Evolutionary conservation across 2,329 filamentous ascomycete genomes (phyloP).

Genomic region (Calonectria ilicicola): DNA sequence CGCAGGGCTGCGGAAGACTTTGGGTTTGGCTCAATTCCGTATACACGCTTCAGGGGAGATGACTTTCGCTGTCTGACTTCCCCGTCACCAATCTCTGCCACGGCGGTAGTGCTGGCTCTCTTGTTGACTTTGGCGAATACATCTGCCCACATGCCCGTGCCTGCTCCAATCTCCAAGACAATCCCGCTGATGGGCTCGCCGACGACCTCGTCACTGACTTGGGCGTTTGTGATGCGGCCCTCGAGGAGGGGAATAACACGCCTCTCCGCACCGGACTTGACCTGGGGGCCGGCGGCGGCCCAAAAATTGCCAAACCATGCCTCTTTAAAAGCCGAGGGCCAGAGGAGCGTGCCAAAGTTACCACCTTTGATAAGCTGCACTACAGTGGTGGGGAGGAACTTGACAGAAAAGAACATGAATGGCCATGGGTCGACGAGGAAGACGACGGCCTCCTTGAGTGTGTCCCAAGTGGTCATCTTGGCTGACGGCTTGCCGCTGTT

Average conservation of each 20-base stretch:
- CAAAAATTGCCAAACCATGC: slow-evolving; percentile 74
- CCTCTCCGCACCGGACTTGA: slow-evolving; percentile 55
- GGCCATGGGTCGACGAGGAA: slow-evolving; percentile 61
- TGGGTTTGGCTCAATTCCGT: slow-evolving; percentile 74
- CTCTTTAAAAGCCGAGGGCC: slow-evolving; percentile 54
- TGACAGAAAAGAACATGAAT: slow-evolving; percentile 62
- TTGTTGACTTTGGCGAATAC: slow-evolving; percentile 56
- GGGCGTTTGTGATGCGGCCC: slow-evolving; percentile 57
- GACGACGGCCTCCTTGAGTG: slow-evolving; percentile 42
- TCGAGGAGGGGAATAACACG: slow-evolving; percentile 67
- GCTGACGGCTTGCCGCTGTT: background rate
- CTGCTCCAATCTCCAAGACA: slow-evolving; percentile 73
- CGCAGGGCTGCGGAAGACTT: slow-evolving; percentile 63
- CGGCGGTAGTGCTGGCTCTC: slow-evolving; percentile 14
- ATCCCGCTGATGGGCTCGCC: slow-evolving; percentile 59
- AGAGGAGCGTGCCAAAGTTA: slow-evolving; percentile 54
- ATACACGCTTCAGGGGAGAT: slow-evolving; percentile 60
- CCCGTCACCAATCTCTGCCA: slow-evolving; percentile 28
- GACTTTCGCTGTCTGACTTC: slow-evolving; percentile 31
- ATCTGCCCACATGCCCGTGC: slow-evolving; percentile 70
- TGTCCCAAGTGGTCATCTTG: slow-evolving; percentile 41
- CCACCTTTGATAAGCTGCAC: slow-evolving; percentile 51
- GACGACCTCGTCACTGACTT: slow-evolving; percentile 46
- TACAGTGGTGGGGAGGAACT: slow-evolving; percentile 65
- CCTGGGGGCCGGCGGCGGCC: slow-evolving; percentile 63